phyloP scores from a whole-genome alignment of 257 asterid genomes.

The Salvia hispanica region DNA sequence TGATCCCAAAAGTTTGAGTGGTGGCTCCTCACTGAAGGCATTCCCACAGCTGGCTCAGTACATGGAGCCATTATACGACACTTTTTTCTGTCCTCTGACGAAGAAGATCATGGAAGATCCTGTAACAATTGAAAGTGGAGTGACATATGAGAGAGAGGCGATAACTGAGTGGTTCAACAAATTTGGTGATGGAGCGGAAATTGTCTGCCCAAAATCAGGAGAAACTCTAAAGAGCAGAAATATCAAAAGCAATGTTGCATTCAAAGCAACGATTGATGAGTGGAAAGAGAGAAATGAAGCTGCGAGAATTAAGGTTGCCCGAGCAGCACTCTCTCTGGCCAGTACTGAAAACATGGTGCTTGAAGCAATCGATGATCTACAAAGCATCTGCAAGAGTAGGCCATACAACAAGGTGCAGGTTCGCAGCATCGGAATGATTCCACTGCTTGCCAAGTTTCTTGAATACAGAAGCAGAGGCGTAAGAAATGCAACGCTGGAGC shows the following conservation, averaged over 20 bases:
- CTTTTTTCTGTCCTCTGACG: slow-evolving; percentile 73
- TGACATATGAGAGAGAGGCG: slow-evolving; percentile 64
- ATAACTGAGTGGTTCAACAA: slow-evolving; percentile 55
- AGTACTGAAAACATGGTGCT: slow-evolving; percentile 67
- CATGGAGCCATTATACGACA: slow-evolving; percentile 71
- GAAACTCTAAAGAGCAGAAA: slow-evolving; percentile 48
- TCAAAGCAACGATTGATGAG: slow-evolving; percentile 66
- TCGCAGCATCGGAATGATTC: slow-evolving; percentile 60
- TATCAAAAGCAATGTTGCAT: slow-evolving; percentile 58
- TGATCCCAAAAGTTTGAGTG: slow-evolving; percentile 28
- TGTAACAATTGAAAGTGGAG: slow-evolving; percentile 70
- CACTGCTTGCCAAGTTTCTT: slow-evolving; percentile 55
- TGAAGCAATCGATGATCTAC: slow-evolving; percentile 69
- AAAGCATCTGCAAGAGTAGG: slow-evolving; percentile 49
- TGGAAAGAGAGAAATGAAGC: slow-evolving; percentile 80
- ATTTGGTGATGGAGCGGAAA: slow-evolving; percentile 38
- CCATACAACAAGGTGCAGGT: slow-evolving; percentile 57
- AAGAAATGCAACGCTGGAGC: slow-evolving; percentile 47
- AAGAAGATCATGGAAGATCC: slow-evolving; percentile 80
- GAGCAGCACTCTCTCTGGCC: slow-evolving; percentile 68
- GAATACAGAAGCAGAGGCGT: slow-evolving; percentile 58
- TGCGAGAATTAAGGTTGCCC: slow-evolving; percentile 69
- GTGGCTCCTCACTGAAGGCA: slow-evolving; percentile 41
- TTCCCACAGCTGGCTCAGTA: slow-evolving; percentile 54
- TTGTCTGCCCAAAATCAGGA: slow-evolving; percentile 63